Conservation (phyloP, 2,329 filamentous ascomycete genomes). For the Pseudocercospora ulei region DNA sequence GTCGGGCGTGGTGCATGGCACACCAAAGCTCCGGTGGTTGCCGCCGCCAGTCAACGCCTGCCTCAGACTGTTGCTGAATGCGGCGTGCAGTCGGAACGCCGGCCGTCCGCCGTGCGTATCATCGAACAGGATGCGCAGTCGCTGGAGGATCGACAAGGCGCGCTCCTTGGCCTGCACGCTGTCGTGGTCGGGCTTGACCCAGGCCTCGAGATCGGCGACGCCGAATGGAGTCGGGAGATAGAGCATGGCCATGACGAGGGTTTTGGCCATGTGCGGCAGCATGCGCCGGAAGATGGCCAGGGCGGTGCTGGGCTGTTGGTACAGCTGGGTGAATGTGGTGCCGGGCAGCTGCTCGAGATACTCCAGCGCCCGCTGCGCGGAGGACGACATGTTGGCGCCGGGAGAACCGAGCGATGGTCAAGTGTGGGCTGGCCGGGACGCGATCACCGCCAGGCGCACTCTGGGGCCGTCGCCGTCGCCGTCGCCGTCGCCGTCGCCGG, state of each 20-base stretch:
- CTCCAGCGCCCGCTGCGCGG: constrained; percentile 60
- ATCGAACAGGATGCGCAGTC: constrained; percentile 75
- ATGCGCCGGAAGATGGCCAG: constrained; percentile 95
- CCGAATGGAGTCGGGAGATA: constrained; percentile 77
- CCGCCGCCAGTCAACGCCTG: constrained; percentile 74
- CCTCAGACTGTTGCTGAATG: constrained; percentile 74
- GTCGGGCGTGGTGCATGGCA: constrained; percentile 59
- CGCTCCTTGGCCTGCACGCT: constrained; percentile 58
- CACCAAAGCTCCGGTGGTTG: constrained; percentile 77
- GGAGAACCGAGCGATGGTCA: no score
- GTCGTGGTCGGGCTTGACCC: constrained; percentile 58
- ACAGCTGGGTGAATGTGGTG: constrained; percentile 80
- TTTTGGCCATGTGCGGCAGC: constrained; percentile 88
- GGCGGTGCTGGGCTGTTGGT: constrained; percentile 89
- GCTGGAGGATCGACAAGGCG: constrained; percentile 67
- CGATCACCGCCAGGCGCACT: no score
- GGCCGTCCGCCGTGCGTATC: constrained; percentile 53
- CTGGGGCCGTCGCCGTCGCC: no score
- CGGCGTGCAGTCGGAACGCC: constrained; percentile 66
- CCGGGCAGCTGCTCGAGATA: constrained; percentile 88
- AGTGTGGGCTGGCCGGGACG: no score
- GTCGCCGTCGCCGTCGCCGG: no score
- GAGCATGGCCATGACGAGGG: constrained; percentile 87
- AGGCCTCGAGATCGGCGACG: constrained; percentile 70
- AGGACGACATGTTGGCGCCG: constrained; percentile 35